Evolutionary conservation across 2,329 filamentous ascomycete genomes (phyloP), one percentile per base, ranked within the genome.

Genomic region (Didymella glomerata): DNA sequence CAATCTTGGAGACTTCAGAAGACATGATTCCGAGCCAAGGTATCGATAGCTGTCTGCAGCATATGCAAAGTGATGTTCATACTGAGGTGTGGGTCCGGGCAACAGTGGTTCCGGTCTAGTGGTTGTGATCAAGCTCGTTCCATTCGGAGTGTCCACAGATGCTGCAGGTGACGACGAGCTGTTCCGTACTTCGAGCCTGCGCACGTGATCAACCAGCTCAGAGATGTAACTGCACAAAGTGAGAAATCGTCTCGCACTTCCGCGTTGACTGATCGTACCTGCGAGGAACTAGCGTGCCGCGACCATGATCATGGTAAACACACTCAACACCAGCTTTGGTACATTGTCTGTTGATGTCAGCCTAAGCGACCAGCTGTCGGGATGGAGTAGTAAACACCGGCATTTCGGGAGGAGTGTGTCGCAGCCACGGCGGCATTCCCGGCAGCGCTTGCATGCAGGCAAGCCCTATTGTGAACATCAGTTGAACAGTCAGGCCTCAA

Each of bases 321-420:
- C 74, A 77, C 22, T 76, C 73, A 16, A 70, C 71, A 10, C 68
- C 68, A 13, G 74, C 72, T 61, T 76, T 77, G 40, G 71, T 71
- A 57, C 74, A 77, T 65, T 77, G 74, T 51, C 74, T 74, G 65
- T 48, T 52, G 41, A 42, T 30, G 54, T 64, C 51, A 65, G 66
- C 54, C 38, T 36, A 47, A 47, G 46, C 24, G 46, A 32, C 28
- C 34, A 47, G 40, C 41, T 46, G 32, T 47, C 38, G 40, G 49
- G 32, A 9, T 13, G 40, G 47, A 51, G 47, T 27, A 30, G 45
- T 24, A 50, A 32, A 54, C 27, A 70, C 71, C 69, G 68, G 68
- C 74, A 77, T 52, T 72, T 74, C 48, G 74, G 74, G 24, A 77
- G 68, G 40, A 70, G 60, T n/a, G 73, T 74, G 62, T 76, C 73